Percentiles rank a stretch among this genome's conserved stretches.
Evolutionary conservation across 768 basidiomycete genomes (phyloP).

Genomic region (Russula vinacea): DNA sequence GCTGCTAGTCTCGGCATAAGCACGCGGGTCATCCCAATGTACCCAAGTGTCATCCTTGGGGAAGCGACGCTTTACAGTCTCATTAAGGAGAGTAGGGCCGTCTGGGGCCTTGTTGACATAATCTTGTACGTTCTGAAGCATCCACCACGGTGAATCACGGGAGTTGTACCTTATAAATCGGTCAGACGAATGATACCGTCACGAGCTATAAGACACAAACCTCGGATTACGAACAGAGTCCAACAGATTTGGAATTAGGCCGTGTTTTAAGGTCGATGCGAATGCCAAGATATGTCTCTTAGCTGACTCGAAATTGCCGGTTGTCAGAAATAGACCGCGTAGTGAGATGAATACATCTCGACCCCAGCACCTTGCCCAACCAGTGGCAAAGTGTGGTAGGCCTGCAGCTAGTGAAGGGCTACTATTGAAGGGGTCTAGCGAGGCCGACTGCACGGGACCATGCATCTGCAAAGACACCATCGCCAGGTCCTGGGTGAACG

Average conservation of each 20-base stretch:
- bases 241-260: constrained; percentile 91
- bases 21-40: constrained; percentile 78
- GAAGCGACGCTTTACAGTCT: constrained; percentile 88
- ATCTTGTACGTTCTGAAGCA: constrained; percentile 97
- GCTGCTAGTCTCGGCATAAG: constrained; percentile 77
- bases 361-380: constrained; percentile 98
- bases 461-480: constrained; percentile 87
- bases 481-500: constrained; percentile 87
- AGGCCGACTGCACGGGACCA: constrained; percentile 86
- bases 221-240: constrained; percentile 85
- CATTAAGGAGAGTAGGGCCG: constrained; percentile 74
- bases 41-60: constrained; percentile 94
- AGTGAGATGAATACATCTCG: constrained; percentile 92
- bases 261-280: constrained; percentile 90
- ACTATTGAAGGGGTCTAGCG: constrained; percentile 65
- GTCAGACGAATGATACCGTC: not conserved
- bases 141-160: constrained; percentile 99
- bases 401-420: constrained; percentile 91
- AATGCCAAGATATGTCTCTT: constrained; percentile 90
- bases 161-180: constrained; percentile 72
- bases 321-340: constrained; percentile 89
- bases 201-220: constrained; percentile 40
- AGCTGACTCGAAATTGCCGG: constrained; percentile 83
- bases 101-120: constrained; percentile 82
- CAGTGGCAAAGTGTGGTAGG: constrained; percentile 86